Evolutionary conservation across 148 eudicot genomes (phyloP), one percentile per base, ranked within the genome.

Genomic region (Dysphania ambrosioides): DNA sequence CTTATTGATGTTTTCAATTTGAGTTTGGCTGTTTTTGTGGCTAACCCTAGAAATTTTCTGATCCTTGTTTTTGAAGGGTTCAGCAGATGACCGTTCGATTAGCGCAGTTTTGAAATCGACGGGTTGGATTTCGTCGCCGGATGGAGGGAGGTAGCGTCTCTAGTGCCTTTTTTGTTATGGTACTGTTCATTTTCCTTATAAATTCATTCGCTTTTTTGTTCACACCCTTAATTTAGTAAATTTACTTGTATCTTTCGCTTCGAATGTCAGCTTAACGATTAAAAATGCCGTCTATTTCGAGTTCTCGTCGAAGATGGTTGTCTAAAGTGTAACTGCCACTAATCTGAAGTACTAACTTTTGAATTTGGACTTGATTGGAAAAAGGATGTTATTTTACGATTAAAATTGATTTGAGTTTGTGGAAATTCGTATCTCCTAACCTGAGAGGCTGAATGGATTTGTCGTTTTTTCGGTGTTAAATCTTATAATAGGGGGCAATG

Each of bases 131-230:
- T 87, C 79, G 66, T 85, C 91, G 67, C 86, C 96, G 90, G 83
- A 93, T 93, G 96, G 98, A 90, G 93, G 93, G 96, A 93, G 89
- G 98, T 90, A 93, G 87, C 87, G 79, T 84, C 83, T 92, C 89
- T 90, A 84, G 74, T 75, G 78, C 86, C 81, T 86, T 84, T 82
- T 83, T 84, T 84, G 79, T 76, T 81, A 80, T 87, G 97, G 86
- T 89, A 89, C 84, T 83, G 61, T 87, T 88, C 89, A 70, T 77
- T 79, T 78, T 73, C 78, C 80, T 62, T 69, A 23, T 73, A n/a
- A n/a, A n/a, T n/a, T n/a, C n/a, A n/a, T n/a, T n/a, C n/a, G n/a
- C 30, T 19, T 1, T 31, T 31, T 12, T 24, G 30, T 18, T 0
- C n/a, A n/a, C 11, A 16, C 21, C 6, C n/a, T n/a, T 30, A 63